Percentiles rank a stretch among this genome's conserved stretches.
Conservation (phyloP, 2,329 filamentous ascomycete genomes). For the Fusarium tanahbumbuense region DNA sequence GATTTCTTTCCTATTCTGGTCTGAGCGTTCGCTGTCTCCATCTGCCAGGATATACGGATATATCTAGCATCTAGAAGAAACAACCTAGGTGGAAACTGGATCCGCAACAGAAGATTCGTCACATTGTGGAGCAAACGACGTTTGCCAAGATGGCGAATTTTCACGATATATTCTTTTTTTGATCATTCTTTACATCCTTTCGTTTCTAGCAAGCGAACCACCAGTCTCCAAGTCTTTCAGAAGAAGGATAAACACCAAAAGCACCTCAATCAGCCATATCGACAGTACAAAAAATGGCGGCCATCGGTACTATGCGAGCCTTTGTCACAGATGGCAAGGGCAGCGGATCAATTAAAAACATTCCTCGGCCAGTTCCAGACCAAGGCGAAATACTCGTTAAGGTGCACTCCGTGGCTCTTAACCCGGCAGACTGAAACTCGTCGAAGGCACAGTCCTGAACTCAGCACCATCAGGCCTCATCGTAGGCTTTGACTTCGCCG, state of each 20-base stretch:
- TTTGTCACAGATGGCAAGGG: conserved; percentile 9
- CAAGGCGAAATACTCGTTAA: conserved; percentile 3
- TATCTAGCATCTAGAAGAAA: not conserved
- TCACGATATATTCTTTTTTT: not conserved
- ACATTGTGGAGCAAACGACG: not conserved
- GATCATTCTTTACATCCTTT: accelerated
- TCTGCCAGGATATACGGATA: not conserved
- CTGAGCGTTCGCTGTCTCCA: not conserved
- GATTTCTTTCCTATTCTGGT: not conserved
- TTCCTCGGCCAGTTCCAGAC: not conserved
- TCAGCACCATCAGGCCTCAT: not conserved
- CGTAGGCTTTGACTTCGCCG: conserved; percentile 13
- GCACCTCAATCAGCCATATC: not conserved
- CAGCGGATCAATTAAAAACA: not conserved
- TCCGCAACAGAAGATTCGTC: not conserved
- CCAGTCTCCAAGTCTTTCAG: accelerated
- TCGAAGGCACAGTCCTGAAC: not conserved
- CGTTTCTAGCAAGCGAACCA: not conserved
- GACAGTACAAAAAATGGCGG: not conserved
- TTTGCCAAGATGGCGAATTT: not conserved
- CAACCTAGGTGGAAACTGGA: not conserved
- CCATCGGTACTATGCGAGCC: conserved; percentile 9
- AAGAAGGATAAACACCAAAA: accelerated
- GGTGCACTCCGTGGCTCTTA: conserved; percentile 4
- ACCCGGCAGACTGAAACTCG: conserved; percentile 18